Evolutionary conservation across 306 rosid species (phyloP).

Genomic region (Vicia sativa): DNA sequence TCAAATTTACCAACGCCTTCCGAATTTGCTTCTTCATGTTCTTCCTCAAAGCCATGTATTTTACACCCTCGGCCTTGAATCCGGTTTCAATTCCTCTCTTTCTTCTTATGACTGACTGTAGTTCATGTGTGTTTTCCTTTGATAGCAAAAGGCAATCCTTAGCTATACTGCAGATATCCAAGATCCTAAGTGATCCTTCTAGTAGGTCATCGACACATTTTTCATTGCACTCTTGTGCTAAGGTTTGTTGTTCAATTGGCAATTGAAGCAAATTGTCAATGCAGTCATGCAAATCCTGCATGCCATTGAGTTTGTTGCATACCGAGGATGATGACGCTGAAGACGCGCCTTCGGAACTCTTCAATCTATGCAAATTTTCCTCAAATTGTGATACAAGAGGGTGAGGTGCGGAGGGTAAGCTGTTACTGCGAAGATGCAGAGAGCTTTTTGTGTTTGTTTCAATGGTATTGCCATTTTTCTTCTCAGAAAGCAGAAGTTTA

Average conservation of each 20-base stretch:
- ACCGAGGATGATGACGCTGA: conserved; percentile 8
- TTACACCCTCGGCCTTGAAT: conserved; percentile 16
- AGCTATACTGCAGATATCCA: conserved; percentile 32
- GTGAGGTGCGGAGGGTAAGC: conserved; percentile 42
- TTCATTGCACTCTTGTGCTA: conserved; percentile 31
- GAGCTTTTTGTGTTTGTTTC: conserved; percentile 30
- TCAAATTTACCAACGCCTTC: conserved; percentile 39
- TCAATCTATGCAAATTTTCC: conserved; percentile 41
- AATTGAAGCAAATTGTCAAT: conserved; percentile 42
- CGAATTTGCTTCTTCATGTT: conserved; percentile 32
- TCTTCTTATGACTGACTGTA: conserved; percentile 41
- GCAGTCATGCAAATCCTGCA: conserved; percentile 44
- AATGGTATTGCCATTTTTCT: conserved; percentile 39
- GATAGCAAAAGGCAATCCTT: conserved; percentile 36
- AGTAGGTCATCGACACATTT: conserved; percentile 33
- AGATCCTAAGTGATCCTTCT: conserved; percentile 40
- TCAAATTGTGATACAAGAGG: conserved; percentile 42
- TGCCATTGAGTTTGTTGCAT: conserved; percentile 29
- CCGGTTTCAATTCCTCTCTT: conserved; percentile 29
- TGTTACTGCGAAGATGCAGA: conserved; percentile 43
- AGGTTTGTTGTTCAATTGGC: conserved; percentile 32
- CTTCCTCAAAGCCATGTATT: conserved; percentile 40
- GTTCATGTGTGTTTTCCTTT: conserved; percentile 37
- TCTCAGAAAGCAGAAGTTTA: neutral
- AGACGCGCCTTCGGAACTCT: conserved; percentile 34